phyloP scores from a whole-genome alignment of 345 rosid genomes.

The Atalantia buxifolia region DNA sequence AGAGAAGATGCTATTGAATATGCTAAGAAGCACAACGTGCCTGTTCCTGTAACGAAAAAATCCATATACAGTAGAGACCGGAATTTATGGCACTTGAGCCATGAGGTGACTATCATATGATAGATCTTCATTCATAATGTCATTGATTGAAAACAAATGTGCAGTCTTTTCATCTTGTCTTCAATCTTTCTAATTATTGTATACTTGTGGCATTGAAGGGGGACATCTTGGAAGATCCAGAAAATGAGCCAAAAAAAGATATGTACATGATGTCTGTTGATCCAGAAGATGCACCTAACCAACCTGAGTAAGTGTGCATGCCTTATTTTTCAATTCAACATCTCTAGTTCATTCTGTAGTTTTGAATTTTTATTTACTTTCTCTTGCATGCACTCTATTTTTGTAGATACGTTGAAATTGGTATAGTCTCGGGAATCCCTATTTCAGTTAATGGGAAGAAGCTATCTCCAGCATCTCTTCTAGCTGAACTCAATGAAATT shows the following conservation, averaged over 20 bases:
- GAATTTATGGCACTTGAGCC: slow-evolving; percentile 95
- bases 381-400: background rate
- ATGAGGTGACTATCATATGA: slow-evolving; percentile 50
- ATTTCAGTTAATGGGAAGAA: slow-evolving; percentile 64
- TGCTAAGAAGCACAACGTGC: slow-evolving; percentile 90
- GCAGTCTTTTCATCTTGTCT: background rate
- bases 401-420: slow-evolving; percentile 65
- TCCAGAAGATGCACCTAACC: slow-evolving; percentile 85
- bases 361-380: background rate
- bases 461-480: slow-evolving; percentile 76
- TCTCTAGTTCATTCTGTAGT: background rate
- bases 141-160: background rate
- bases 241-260: slow-evolving; percentile 82
- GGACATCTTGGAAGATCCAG: slow-evolving; percentile 93
- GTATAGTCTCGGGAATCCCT: slow-evolving; percentile 70
- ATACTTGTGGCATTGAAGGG: slow-evolving; percentile 44
- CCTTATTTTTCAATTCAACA: background rate
- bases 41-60: slow-evolving; percentile 92
- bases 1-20: slow-evolving; percentile 96
- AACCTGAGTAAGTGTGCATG: slow-evolving; percentile 57
- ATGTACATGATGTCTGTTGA: slow-evolving; percentile 94
- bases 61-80: slow-evolving; percentile 96
- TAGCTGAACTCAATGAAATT: slow-evolving; percentile 60
- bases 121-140: background rate
- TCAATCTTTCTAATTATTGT: slow-evolving; percentile 1